Evolutionary conservation across 306 rosid species (phyloP).

Genomic region (Prunus mume): DNA sequence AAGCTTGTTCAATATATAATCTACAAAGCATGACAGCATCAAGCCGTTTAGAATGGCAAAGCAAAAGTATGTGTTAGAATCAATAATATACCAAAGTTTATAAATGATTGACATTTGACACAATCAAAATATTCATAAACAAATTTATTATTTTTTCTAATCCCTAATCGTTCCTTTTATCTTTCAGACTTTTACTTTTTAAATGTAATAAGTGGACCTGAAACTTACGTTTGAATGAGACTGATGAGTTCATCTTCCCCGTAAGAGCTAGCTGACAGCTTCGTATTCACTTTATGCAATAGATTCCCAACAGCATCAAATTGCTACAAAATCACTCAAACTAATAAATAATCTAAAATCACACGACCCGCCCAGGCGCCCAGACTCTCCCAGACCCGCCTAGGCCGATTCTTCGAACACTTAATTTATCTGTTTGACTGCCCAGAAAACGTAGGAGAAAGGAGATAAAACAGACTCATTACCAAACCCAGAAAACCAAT

Average conservation of each 20-base stretch:
- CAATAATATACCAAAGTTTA: no score
- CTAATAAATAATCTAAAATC: not conserved
- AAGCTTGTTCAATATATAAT: slow-evolving; percentile 72
- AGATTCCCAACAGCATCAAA: slow-evolving; percentile 77
- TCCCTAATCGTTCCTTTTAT: not conserved
- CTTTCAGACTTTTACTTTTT: not conserved
- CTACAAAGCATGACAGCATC: slow-evolving; percentile 37
- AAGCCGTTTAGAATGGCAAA: not conserved
- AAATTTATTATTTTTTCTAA: not conserved
- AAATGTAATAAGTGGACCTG: not conserved
- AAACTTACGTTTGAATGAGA: slow-evolving; percentile 85
- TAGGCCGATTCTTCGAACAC: no score
- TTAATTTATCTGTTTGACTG: not conserved
- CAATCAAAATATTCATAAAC: no score
- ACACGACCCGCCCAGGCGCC: no score
- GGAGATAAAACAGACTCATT: not conserved
- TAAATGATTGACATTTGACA: no score
- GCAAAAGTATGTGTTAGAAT: no score
- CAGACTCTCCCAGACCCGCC: no score
- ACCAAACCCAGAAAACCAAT: not conserved
- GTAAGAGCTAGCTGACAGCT: slow-evolving; percentile 82
- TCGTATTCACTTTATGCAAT: slow-evolving; percentile 69
- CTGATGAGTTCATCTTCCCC: slow-evolving; percentile 94
- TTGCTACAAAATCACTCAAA: slow-evolving; percentile 44
- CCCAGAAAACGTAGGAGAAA: not conserved